Base-by-base conservation (phyloP, 2,329 filamentous ascomycete species). In the Aspergillus sp. region DNA sequence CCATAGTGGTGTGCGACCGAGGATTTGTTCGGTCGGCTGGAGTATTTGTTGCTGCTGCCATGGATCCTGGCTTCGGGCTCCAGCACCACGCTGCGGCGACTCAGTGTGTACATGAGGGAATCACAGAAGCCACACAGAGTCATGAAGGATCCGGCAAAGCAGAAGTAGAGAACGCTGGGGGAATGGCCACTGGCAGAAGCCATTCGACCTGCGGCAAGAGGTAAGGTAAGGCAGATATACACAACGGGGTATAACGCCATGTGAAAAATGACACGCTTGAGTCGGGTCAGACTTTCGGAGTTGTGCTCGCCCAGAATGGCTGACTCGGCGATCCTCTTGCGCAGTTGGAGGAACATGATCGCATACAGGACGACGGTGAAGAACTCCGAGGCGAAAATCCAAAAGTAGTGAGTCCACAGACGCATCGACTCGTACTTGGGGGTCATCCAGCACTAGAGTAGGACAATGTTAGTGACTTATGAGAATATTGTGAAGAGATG, bases 381-480 rank as follows among this genome's bases (percentile, higher is more conserved):
- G 10, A 55, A 55, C 9, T 55, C 53, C n/a, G 53, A 55, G 41
- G 53, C 53, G 12, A 55, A 55, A 9, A 55, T 55, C 53, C 53
- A 55, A 17, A 55, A 43, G 15, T 55, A 55, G 41, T 55, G 53
- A 17, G 53, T 55, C 53, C 53, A 55, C 25, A 55, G 19, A 21
- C 53, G 53, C 53, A 55, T 55, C n/a, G 19, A 45, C n/a, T 55
- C 53, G 17, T 55, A 55, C 13, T 55, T 45, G 19, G 53, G 53
- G 21, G 53, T 55, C 53, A 55, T 55, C 53, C 53, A 55, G 53
- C 53, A 55, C 53, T 55, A 5, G 30, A 0, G 28, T 5, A 43
- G 15, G 4, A 1, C 1, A 17, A 13, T 2, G n/a, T 55, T 36
- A 55, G 53, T n/a, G 9, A 13, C 12, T 13, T 6, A 1, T 4